These are phyloP conservation scores for Fraxinus baroniana DNA, from an alignment of 305 asterid species.

Conservation along the genomic window DNA sequence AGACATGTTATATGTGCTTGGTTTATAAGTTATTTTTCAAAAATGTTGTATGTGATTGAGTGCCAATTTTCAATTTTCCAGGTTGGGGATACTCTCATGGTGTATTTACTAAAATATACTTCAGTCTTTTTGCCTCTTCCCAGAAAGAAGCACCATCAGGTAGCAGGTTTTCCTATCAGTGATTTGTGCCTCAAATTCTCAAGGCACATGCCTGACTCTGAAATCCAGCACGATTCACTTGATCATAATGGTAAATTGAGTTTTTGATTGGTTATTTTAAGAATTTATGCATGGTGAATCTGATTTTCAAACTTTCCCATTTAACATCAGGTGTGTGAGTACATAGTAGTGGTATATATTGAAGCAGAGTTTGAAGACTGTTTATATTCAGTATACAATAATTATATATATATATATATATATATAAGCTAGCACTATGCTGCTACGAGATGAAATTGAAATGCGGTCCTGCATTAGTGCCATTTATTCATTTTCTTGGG, in stretches of 20 bases:
- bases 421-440: background rate
- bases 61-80: constrained; percentile 29
- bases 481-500: background rate
- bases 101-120: constrained; percentile 57
- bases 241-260: constrained; percentile 37
- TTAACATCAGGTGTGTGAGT: background rate
- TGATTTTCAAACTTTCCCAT: background rate
- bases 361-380: constrained; percentile 2
- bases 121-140: constrained; percentile 72
- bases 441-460: constrained; percentile 13
- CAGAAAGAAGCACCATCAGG: constrained; percentile 55
- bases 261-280: constrained; percentile 4
- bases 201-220: constrained; percentile 21
- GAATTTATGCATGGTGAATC: background rate
- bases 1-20: constrained; percentile 7
- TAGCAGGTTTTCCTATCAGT: constrained; percentile 66
- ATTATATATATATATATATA: background rate
- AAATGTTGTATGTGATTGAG: constrained; percentile 13
- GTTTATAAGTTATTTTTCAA: background rate
- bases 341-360: background rate
- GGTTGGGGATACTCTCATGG: constrained; percentile 82
- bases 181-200: constrained; percentile 32
- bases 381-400: background rate
- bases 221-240: constrained; percentile 28
- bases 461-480: background rate